These are phyloP conservation scores for Beauveria brongniartii DNA, from an alignment of 2,329 filamentous ascomycete genomes.

Conservation along the genomic window DNA sequence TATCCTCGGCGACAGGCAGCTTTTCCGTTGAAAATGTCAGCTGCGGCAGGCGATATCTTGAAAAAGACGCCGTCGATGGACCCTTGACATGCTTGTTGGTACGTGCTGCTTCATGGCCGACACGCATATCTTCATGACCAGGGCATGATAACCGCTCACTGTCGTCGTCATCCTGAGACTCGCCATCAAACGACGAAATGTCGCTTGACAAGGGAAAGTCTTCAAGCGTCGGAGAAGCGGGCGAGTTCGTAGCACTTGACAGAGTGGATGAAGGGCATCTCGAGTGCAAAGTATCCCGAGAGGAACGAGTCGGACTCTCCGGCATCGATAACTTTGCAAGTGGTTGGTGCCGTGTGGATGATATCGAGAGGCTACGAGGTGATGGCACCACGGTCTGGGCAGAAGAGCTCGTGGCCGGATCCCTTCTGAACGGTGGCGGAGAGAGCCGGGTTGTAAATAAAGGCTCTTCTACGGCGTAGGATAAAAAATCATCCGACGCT, in stretches of 20 bases:
- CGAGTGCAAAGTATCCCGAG: neutral
- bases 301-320: neutral
- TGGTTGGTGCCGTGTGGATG: neutral
- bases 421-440: constrained; percentile 1
- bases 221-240: neutral
- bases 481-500: neutral
- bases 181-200: neutral
- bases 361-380: neutral
- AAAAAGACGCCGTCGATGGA: neutral
- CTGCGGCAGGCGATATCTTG: constrained; percentile 2
- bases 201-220: neutral
- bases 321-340: neutral
- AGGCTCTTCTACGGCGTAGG: neutral
- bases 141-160: neutral
- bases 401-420: neutral
- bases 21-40: neutral
- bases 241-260: constrained; percentile 6
- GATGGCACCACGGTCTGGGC: neutral
- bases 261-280: neutral
- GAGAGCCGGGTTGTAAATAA: neutral
- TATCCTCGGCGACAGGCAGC: neutral
- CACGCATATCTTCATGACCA: neutral
- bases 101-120: neutral
- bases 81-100: neutral
- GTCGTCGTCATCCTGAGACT: neutral